phyloP scores from a whole-genome alignment of 495 filamentous ascomycete species.

The Penicillium simplicissimum region DNA sequence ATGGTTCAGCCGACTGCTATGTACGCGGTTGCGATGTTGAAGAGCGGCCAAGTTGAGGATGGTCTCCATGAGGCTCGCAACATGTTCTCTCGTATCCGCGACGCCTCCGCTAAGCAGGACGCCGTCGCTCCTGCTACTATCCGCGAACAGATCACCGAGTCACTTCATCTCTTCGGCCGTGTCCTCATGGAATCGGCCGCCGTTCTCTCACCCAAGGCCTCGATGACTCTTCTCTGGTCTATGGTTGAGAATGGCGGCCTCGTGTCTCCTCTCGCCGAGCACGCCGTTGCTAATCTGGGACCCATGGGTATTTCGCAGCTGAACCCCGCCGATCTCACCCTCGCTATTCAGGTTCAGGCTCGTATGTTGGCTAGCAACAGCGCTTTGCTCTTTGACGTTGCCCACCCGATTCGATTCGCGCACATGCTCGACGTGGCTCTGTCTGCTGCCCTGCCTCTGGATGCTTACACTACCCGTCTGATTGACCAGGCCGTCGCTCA shows the following conservation, averaged over 20 bases:
- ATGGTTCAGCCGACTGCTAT: constrained; percentile 85
- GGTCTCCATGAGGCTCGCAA: constrained; percentile 73
- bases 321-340: constrained; percentile 55
- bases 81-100: constrained; percentile 80
- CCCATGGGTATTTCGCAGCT: constrained; percentile 60
- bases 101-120: constrained; percentile 37
- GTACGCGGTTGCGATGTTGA: constrained; percentile 81
- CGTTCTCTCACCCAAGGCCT: constrained; percentile 53
- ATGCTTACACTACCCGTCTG: constrained; percentile 50
- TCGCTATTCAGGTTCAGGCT: constrained; percentile 65
- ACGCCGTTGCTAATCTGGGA: constrained; percentile 60
- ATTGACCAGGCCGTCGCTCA: constrained; percentile 59
- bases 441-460: constrained; percentile 48
- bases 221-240: constrained; percentile 64
- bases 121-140: constrained; percentile 37
- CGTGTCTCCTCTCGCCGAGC: constrained; percentile 60
- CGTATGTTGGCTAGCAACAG: constrained; percentile 54
- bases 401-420: constrained; percentile 59
- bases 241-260: constrained; percentile 74
- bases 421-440: constrained; percentile 60
- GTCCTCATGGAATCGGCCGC: constrained; percentile 51
- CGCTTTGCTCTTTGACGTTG: constrained; percentile 49
- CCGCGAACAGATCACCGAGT: constrained; percentile 83
- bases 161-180: constrained; percentile 70
- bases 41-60: constrained; percentile 73